phyloP scores from a whole-genome alignment of 306 rosid species.

The Trichosanthes cucumerina region DNA sequence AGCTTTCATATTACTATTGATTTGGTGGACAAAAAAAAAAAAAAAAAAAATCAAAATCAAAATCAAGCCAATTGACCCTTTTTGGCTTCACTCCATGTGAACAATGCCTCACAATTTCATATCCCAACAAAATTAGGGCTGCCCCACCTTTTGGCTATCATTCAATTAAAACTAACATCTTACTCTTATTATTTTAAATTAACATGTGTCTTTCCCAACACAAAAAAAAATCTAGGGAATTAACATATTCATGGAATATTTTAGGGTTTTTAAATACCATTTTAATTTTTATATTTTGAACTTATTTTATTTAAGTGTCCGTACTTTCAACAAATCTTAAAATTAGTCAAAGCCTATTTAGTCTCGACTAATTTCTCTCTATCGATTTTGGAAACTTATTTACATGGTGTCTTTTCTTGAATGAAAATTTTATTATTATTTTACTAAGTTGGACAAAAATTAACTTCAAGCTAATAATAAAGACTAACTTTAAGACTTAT shows the following conservation, averaged over 20 bases:
- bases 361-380: too few species aligned
- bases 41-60: not conserved
- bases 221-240: not conserved
- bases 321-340: too few species aligned
- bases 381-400: too few species aligned
- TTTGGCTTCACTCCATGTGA: not conserved
- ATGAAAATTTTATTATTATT: too few species aligned
- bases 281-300: too few species aligned
- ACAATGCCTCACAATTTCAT: not conserved
- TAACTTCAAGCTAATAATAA: too few species aligned
- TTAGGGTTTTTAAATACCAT: too few species aligned
- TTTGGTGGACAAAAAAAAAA: not conserved
- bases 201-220: not conserved
- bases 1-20: not conserved
- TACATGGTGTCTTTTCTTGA: too few species aligned
- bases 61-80: not conserved
- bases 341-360: too few species aligned
- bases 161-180: not conserved
- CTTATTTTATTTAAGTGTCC: too few species aligned
- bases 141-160: not conserved
- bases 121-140: not conserved
- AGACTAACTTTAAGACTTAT: too few species aligned
- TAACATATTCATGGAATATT: not conserved
- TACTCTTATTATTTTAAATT: not conserved
- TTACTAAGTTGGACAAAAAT: too few species aligned